Conservation (phyloP, 352 stramenopile species). For the Phytophthora multivora region DNA sequence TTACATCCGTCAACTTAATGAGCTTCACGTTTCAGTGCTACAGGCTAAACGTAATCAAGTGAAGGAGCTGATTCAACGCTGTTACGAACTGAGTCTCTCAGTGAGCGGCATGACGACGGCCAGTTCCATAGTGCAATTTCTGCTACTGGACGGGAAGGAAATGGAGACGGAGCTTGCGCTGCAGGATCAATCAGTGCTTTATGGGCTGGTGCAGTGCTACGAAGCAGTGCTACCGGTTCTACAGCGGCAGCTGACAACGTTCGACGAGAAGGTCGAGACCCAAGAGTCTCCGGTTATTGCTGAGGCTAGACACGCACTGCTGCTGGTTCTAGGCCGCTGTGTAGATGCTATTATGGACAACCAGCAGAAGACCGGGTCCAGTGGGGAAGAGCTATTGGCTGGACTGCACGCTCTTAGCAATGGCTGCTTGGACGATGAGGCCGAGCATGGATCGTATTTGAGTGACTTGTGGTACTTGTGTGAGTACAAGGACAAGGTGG, state of each 20-base stretch:
- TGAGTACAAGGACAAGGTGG: constrained; percentile 65
- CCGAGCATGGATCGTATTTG: constrained; percentile 70
- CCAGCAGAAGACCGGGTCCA: constrained; percentile 13
- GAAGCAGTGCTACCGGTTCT: constrained; percentile 56
- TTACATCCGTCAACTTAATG: constrained; percentile 48
- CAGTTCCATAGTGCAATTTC: constrained; percentile 10
- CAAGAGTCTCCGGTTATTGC: constrained; percentile 46
- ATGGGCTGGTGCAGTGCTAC: constrained; percentile 60
- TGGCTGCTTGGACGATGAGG: constrained; percentile 48
- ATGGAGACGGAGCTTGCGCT: constrained; percentile 31
- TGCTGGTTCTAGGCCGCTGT: constrained; percentile 35
- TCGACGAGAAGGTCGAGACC: constrained; percentile 42
- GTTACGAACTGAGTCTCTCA: constrained; percentile 56
- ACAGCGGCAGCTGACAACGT: constrained; percentile 46
- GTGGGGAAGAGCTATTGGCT: constrained; percentile 54
- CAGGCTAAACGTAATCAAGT: constrained; percentile 42
- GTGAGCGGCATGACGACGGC: constrained; percentile 31
- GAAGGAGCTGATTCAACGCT: constrained; percentile 42
- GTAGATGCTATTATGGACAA: constrained; percentile 48
- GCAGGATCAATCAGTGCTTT: constrained; percentile 45
- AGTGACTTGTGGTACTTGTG: constrained; percentile 76
- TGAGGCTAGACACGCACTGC: constrained; percentile 47
- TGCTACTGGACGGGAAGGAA: constrained; percentile 46
- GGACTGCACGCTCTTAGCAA: constrained; percentile 70
- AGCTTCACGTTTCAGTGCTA: constrained; percentile 30